Evolutionary conservation across 805 yeast genomes (phyloP).

Genomic region (Candida nemodendra): DNA sequence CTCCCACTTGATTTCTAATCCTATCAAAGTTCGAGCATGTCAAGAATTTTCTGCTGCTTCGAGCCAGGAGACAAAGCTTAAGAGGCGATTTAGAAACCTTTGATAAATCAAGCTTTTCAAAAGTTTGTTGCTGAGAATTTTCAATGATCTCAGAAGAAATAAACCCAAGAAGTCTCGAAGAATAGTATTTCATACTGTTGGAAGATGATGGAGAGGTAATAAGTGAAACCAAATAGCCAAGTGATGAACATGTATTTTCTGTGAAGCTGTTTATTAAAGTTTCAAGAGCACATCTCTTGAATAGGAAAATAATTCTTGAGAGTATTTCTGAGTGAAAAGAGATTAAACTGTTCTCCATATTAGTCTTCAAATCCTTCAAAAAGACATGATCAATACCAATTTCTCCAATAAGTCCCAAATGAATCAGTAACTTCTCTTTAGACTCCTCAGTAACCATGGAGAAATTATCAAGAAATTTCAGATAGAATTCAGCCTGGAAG

Average conservation of each 20-base stretch:
- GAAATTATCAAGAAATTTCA: slow-evolving; percentile 1
- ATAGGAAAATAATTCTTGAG: not conserved
- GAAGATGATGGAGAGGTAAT: not conserved
- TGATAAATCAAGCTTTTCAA: slow-evolving; percentile 30
- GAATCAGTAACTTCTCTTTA: slow-evolving; percentile 3
- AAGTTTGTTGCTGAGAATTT: slow-evolving; percentile 13
- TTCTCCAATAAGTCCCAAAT: slow-evolving; percentile 36
- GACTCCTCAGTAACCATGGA: slow-evolving; percentile 4
- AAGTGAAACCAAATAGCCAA: slow-evolving; percentile 2
- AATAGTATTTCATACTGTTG: slow-evolving; percentile 28
- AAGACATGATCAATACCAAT: slow-evolving; percentile 39
- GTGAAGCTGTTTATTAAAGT: not conserved
- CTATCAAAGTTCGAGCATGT: slow-evolving; percentile 43
- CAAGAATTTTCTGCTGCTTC: slow-evolving; percentile 36
- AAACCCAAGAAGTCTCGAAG: slow-evolving; percentile 34
- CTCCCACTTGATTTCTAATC: slow-evolving; percentile 57
- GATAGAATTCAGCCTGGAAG: slow-evolving; percentile 4
- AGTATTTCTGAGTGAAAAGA: slow-evolving; percentile 9
- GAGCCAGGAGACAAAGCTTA: slow-evolving; percentile 36
- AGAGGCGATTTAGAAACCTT: slow-evolving; percentile 33
- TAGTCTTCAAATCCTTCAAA: slow-evolving; percentile 14
- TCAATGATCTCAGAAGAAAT: slow-evolving; percentile 34
- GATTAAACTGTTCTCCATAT: slow-evolving; percentile 9
- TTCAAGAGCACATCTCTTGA: not conserved
- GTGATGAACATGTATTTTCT: slow-evolving; percentile 1